Evolutionary conservation across 164 flowering plant genomes (phyloP).

Genomic region (Kalanchoe fedtschenkoi): DNA sequence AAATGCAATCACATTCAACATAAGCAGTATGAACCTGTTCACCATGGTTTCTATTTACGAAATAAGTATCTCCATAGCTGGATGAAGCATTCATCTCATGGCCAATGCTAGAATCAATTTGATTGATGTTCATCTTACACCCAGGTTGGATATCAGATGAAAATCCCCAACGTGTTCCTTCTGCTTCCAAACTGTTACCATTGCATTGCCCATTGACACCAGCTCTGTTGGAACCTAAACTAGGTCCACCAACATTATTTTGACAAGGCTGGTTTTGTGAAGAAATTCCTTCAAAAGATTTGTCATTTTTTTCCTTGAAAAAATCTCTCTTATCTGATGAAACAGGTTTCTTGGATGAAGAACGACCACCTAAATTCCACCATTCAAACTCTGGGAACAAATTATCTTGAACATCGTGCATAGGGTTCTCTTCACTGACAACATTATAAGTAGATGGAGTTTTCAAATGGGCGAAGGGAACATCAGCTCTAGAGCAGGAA

Average conservation of each 20-base stretch:
- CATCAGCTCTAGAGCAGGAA: background rate
- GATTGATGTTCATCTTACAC: background rate
- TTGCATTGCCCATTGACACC: background rate
- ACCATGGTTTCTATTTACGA: conserved; percentile 3
- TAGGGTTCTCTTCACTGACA: background rate
- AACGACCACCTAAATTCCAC: background rate
- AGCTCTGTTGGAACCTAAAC: background rate
- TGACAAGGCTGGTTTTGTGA: background rate
- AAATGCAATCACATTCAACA: background rate
- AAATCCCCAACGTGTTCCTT: background rate
- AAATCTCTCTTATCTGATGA: background rate
- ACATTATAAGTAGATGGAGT: background rate
- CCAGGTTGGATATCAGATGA: background rate
- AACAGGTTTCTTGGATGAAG: background rate
- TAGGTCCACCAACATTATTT: background rate
- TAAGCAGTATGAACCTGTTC: conserved; percentile 8
- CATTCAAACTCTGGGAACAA: background rate
- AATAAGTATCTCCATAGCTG: background rate
- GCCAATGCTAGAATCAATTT: background rate
- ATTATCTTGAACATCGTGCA: background rate
- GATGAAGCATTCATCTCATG: background rate
- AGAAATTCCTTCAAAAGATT: background rate
- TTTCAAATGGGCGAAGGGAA: background rate
- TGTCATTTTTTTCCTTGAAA: background rate
- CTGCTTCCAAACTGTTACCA: background rate